These are phyloP conservation scores for Clonostachys byssicola DNA, from an alignment of 2,329 filamentous ascomycete species.

Conservation along the genomic window DNA sequence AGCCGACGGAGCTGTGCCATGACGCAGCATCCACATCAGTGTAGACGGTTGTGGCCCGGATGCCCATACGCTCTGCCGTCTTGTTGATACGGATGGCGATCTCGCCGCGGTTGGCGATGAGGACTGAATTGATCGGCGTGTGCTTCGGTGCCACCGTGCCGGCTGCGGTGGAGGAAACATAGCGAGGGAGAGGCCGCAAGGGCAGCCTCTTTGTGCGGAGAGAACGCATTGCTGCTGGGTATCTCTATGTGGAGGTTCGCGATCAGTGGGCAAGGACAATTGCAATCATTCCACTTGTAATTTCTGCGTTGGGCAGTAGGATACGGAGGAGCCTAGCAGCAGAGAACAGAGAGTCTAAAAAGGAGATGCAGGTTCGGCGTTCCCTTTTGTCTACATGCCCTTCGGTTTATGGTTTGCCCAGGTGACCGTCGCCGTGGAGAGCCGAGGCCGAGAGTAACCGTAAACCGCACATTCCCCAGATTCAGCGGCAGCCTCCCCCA, in stretches of 20 bases:
- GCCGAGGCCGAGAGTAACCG: conserved; percentile 13
- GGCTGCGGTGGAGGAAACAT: conserved; percentile 24
- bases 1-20: conserved; percentile 84
- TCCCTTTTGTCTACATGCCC: neutral
- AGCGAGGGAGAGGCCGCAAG: conserved; percentile 36
- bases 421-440: conserved; percentile 25
- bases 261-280: no score
- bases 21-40: conserved; percentile 85
- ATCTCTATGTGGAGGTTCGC: no score
- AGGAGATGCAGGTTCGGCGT: neutral
- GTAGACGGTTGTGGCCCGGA: conserved; percentile 90
- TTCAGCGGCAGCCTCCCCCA: no score
- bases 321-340: neutral
- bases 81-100: conserved; percentile 91
- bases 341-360: neutral
- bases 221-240: conserved; percentile 41
- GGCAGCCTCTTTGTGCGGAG: conserved; percentile 46
- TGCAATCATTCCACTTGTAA: no score
- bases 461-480: neutral
- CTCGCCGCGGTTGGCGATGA: conserved; percentile 96
- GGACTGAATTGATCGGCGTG: conserved; percentile 67
- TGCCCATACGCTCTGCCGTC: conserved; percentile 84
- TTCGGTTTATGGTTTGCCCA: neutral
- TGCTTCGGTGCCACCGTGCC: conserved; percentile 20
- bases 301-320: no score